A percentile compares a stretch with the other conserved stretches of the same genome.
phyloP scores from a whole-genome alignment of 345 rosid species.

The Noccaea caerulescens region DNA sequence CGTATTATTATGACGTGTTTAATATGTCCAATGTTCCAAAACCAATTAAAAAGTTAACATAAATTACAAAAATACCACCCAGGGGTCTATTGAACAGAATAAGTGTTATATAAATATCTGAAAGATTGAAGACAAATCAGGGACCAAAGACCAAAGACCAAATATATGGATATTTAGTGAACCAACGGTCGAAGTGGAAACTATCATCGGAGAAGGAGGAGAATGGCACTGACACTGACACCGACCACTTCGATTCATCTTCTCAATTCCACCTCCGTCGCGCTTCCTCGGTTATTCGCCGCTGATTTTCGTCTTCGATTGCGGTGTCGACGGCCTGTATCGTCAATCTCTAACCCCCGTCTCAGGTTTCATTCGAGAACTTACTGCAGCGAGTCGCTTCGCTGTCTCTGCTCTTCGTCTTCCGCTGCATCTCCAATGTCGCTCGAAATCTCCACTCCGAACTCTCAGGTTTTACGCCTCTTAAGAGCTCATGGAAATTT shows the following conservation, averaged over 20 bases:
- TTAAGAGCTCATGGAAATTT: background rate
- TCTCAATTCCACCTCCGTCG: conserved; percentile 30
- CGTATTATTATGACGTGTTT: background rate
- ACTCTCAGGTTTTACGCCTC: conserved; percentile 55
- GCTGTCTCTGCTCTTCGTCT: conserved; percentile 51
- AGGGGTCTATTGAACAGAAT: background rate
- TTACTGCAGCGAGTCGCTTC: conserved; percentile 26
- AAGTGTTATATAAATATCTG: background rate
- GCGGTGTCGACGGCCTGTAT: conserved; percentile 17
- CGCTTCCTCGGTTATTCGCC: conserved; percentile 23
- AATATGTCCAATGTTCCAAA: background rate
- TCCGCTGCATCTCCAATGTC: conserved; percentile 53
- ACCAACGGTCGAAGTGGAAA: conserved; percentile 32
- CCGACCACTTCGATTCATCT: conserved; percentile 34
- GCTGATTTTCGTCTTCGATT: conserved; percentile 26
- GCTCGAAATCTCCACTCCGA: conserved; percentile 46
- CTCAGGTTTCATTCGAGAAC: conserved; percentile 26
- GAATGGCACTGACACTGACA: conserved; percentile 32
- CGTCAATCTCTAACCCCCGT: conserved; percentile 28
- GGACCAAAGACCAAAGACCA: conserved; percentile 30
- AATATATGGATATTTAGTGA: conserved; percentile 21
- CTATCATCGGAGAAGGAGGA: conserved; percentile 8
- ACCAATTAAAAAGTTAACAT: background rate
- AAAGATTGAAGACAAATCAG: background rate
- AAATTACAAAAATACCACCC: background rate